phyloP scores from a whole-genome alignment of 2,329 filamentous ascomycete species.

The Penicillium sp. region DNA sequence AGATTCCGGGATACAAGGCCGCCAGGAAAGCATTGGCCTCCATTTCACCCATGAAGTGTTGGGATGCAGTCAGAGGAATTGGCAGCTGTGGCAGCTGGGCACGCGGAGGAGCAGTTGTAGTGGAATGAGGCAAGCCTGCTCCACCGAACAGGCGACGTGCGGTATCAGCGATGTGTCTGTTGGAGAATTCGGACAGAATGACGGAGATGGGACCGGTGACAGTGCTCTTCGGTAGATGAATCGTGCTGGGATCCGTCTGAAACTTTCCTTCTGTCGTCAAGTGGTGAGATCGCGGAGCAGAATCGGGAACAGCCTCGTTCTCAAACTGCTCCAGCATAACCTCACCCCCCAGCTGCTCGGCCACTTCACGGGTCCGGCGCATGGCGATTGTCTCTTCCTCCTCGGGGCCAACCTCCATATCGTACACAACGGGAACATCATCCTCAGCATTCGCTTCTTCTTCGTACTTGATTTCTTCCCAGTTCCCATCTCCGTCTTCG shows the following conservation, averaged over 20 bases:
- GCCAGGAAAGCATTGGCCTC: constrained; percentile 61
- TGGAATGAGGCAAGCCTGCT: constrained; percentile 69
- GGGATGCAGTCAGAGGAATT: constrained; percentile 56
- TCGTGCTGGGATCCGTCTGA: constrained; percentile 68
- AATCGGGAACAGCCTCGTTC: constrained; percentile 39
- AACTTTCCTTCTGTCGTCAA: constrained; percentile 73
- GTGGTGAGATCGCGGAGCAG: constrained; percentile 64
- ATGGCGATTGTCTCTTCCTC: constrained; percentile 32
- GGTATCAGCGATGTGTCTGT: constrained; percentile 70
- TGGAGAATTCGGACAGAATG: constrained; percentile 66
- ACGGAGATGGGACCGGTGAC: constrained; percentile 68
- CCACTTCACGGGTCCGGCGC: constrained; percentile 39
- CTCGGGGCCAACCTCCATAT: constrained; percentile 28
- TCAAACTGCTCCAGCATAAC: constrained; percentile 46
- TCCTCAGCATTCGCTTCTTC: constrained; percentile 16
- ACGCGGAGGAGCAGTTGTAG: constrained; percentile 62
- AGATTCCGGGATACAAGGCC: constrained; percentile 60
- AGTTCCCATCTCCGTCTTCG: constrained; percentile 38
- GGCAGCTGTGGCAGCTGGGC: constrained; percentile 54
- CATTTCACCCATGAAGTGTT: constrained; percentile 59
- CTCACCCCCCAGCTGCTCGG: constrained; percentile 39
- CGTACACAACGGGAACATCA: constrained; percentile 28
- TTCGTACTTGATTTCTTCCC: constrained; percentile 36
- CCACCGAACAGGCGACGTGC: constrained; percentile 78
- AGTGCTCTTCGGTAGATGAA: constrained; percentile 69